Evolutionary conservation across 352 stramenopile species (phyloP).

Genomic region (Phytopythium sindhum): DNA sequence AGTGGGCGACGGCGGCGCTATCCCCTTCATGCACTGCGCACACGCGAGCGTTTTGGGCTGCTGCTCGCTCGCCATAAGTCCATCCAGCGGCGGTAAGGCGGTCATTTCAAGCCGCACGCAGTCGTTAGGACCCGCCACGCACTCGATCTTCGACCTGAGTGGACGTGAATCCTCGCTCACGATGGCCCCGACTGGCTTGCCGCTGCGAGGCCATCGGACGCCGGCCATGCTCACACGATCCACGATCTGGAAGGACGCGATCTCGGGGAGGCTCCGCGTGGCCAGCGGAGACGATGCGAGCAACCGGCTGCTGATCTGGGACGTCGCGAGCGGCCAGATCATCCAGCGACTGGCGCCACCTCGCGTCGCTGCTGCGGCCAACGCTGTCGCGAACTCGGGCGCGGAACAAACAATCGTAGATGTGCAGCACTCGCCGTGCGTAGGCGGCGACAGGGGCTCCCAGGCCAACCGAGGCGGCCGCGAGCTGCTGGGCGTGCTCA

Average conservation of each 20-base stretch:
- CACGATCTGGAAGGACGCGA: conserved; percentile 27
- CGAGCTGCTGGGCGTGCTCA: conserved; percentile 3
- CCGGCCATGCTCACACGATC: conserved; percentile 41
- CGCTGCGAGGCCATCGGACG: conserved; percentile 37
- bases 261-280: conserved; percentile 7
- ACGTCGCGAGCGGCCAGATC: conserved; percentile 12
- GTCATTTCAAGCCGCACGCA: conserved; percentile 40
- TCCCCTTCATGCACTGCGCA: conserved; percentile 11
- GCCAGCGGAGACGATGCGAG: conserved; percentile 22
- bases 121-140: conserved; percentile 19
- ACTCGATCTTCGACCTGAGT: conserved; percentile 42
- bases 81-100: conserved; percentile 24
- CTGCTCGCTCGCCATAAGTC: conserved; percentile 29
- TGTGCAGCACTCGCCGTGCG: conserved; percentile 7
- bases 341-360: conserved; percentile 8
- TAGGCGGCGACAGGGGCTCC: no score
- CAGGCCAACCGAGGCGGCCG: background rate
- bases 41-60: conserved; percentile 22
- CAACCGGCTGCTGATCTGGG: conserved; percentile 22
- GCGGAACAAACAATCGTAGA: conserved; percentile 13
- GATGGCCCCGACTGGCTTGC: background rate
- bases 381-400: background rate
- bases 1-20: conserved; percentile 13
- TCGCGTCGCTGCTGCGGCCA: background rate
- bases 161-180: background rate